phyloP scores from a whole-genome alignment of 176 grass and related monocot species.

The Phoenix roebelenii region DNA sequence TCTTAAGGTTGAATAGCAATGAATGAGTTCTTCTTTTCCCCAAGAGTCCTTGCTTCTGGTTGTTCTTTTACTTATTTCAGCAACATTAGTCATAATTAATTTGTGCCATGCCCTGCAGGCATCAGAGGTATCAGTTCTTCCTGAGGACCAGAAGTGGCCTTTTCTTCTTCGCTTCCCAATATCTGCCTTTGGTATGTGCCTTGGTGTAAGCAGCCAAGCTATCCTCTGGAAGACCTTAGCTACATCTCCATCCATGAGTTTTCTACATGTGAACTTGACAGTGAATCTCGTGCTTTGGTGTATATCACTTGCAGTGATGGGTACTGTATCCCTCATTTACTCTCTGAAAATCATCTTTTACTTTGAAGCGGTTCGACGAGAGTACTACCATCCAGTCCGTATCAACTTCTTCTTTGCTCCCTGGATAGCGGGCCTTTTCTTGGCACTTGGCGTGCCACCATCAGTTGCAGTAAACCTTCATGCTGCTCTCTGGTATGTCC shows the following conservation, averaged over 20 bases:
- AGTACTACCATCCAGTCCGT: slow-evolving; percentile 85
- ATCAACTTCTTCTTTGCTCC: slow-evolving; percentile 99
- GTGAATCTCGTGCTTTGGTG: slow-evolving; percentile 60
- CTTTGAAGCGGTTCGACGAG: slow-evolving; percentile 80
- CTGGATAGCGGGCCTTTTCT: slow-evolving; percentile 42
- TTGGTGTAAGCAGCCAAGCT: slow-evolving; percentile 82
- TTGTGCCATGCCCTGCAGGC: slow-evolving; percentile 18
- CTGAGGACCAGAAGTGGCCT: slow-evolving; percentile 79
- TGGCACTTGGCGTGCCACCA: slow-evolving; percentile 44
- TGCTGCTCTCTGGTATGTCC: slow-evolving; percentile 41
- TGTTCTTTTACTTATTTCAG: too few species aligned
- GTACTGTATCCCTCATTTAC: slow-evolving; percentile 52
- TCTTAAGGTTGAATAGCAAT: too few species aligned
- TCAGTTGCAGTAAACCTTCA: slow-evolving; percentile 3
- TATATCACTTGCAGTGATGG: slow-evolving; percentile 39
- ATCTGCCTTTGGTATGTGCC: slow-evolving; percentile 78
- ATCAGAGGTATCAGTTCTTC: slow-evolving; percentile 68
- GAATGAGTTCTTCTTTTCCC: too few species aligned
- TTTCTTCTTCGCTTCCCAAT: slow-evolving; percentile 90
- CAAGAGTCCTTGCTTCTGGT: too few species aligned
- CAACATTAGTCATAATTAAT: too few species aligned
- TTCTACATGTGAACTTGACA: slow-evolving; percentile 50
- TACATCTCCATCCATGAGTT: slow-evolving; percentile 36
- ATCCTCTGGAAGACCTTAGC: slow-evolving; percentile 85
- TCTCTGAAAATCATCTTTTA: slow-evolving; percentile 71